phyloP scores from a whole-genome alignment of 2,329 filamentous ascomycete species.

The Fusarium euwallaceae region DNA sequence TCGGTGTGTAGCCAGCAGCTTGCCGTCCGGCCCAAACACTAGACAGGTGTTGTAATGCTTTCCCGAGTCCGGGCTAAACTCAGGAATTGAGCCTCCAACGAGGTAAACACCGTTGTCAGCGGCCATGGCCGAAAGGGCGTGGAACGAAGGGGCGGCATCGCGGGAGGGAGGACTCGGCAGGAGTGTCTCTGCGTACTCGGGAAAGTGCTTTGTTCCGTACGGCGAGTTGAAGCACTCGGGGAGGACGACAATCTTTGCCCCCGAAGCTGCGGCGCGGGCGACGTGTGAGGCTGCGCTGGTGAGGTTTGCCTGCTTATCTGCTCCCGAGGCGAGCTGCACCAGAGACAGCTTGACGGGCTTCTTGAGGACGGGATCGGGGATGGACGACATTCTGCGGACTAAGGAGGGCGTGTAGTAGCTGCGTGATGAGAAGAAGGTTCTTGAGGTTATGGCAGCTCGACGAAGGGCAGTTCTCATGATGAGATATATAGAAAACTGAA shows the following conservation, averaged over 20 bases:
- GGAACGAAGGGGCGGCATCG: constrained; percentile 83
- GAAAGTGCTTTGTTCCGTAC: constrained; percentile 92
- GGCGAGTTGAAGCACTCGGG: constrained; percentile 99
- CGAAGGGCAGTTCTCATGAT: constrained; percentile 40
- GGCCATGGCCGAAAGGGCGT: constrained; percentile 85
- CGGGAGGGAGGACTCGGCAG: constrained; percentile 78
- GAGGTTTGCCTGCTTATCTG: constrained; percentile 90
- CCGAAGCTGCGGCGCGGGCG: constrained; percentile 79
- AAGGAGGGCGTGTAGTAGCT: constrained; percentile 26
- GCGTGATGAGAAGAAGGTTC: constrained; percentile 11
- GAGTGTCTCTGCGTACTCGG: constrained; percentile 91
- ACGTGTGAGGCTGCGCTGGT: constrained; percentile 84
- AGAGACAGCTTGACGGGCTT: constrained; percentile 84
- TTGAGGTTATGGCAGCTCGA: constrained; percentile 26
- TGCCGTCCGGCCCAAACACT: constrained; percentile 82
- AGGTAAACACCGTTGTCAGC: constrained; percentile 84
- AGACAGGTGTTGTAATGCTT: constrained; percentile 94
- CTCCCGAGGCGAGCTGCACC: constrained; percentile 83
- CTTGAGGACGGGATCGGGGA: constrained; percentile 69
- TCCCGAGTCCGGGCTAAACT: constrained; percentile 68
- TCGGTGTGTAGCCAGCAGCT: constrained; percentile 87
- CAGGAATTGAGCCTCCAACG: constrained; percentile 92
- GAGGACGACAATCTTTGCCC: constrained; percentile 89
- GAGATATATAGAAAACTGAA: not conserved
- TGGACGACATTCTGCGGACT: constrained; percentile 53